phyloP scores from a whole-genome alignment of 805 yeast species.

The Vanderwaltozyma verrucispora region DNA sequence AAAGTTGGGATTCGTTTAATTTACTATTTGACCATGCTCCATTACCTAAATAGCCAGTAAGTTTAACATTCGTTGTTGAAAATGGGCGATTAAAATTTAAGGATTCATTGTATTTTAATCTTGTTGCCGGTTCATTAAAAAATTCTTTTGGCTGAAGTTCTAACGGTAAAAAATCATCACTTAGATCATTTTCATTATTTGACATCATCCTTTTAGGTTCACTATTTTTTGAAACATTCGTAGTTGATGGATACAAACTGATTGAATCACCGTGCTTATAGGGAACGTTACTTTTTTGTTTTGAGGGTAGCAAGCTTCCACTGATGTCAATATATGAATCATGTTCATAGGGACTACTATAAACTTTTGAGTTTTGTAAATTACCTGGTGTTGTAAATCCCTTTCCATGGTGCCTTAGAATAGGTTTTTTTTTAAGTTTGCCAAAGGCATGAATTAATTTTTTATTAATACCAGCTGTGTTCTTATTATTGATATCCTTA shows the following conservation, averaged over 20 bases:
- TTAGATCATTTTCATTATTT: no score
- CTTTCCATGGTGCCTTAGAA: no score
- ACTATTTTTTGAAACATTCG: no score
- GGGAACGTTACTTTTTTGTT: no score
- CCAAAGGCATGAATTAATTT: no score
- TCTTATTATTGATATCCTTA: no score
- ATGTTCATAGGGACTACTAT: neutral
- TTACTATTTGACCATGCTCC: conserved; percentile 10
- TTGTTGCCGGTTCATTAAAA: conserved; percentile 4
- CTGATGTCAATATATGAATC: neutral
- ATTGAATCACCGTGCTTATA: no score
- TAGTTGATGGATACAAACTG: no score
- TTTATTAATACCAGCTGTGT: no score
- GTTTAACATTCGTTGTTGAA: conserved; percentile 6
- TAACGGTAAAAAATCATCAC: conserved; percentile 4
- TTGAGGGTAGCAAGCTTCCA: no score
- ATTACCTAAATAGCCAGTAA: conserved; percentile 15
- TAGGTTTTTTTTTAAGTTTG: no score
- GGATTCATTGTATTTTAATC: conserved; percentile 4
- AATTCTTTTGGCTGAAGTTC: conserved; percentile 5
- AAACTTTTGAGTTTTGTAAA: neutral
- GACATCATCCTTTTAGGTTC: no score
- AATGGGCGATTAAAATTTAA: conserved; percentile 6
- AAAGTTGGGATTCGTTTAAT: conserved; percentile 2
- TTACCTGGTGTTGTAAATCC: neutral